phyloP scores from a whole-genome alignment of 306 rosid genomes.

The Senna siamea region DNA sequence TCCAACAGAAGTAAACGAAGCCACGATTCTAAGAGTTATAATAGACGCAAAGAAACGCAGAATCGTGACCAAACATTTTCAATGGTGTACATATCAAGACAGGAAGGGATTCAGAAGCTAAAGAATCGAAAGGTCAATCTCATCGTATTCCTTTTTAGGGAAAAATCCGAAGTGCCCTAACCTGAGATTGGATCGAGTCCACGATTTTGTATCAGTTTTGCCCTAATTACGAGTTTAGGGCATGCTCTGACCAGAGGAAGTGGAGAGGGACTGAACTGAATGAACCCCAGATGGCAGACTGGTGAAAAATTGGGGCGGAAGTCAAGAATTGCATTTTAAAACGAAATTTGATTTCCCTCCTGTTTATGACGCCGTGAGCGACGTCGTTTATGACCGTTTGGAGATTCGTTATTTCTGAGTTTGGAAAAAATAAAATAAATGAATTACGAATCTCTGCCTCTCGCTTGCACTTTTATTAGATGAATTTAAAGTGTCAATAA shows the following conservation, averaged over 20 bases:
- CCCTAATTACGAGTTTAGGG: background rate
- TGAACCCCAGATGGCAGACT: constrained; percentile 15
- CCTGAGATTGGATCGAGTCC: background rate
- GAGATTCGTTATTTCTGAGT: too few species aligned
- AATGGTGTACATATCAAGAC: background rate
- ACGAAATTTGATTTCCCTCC: constrained; percentile 58
- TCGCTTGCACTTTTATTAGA: too few species aligned
- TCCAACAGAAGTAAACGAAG: constrained; percentile 11
- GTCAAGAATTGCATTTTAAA: constrained; percentile 28
- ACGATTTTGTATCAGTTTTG: background rate
- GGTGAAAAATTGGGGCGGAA: background rate
- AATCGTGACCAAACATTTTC: background rate
- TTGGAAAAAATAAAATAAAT: too few species aligned
- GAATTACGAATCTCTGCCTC: too few species aligned
- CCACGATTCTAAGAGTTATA: background rate
- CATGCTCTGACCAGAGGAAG: constrained; percentile 1
- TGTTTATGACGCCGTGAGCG: constrained; percentile 43
- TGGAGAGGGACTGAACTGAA: background rate
- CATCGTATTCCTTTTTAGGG: background rate
- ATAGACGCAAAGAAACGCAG: background rate
- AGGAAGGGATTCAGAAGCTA: background rate
- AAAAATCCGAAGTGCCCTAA: background rate
- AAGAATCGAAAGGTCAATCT: background rate
- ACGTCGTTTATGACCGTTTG: constrained; percentile 13
- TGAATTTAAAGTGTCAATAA: too few species aligned